A percentile compares a stretch with the other conserved stretches of the same genome.
phyloP scores from a whole-genome alignment of 805 yeast genomes.

The Candida ipomoeae region DNA sequence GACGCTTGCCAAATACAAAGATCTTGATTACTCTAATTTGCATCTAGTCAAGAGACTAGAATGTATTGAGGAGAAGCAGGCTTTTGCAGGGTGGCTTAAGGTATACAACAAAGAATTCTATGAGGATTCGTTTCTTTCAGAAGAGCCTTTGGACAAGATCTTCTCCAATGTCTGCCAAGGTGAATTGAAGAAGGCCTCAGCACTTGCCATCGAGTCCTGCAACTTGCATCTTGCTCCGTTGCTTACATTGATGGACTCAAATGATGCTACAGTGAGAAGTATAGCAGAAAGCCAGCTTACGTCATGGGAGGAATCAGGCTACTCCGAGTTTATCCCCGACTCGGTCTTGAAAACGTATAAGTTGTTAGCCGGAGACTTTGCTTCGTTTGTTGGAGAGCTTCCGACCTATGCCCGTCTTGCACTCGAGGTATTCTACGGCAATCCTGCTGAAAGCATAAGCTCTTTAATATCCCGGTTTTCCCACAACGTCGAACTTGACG shows the following conservation, averaged over 20 bases:
- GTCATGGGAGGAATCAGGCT: slow-evolving; percentile 55
- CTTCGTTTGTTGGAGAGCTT: slow-evolving; percentile 41
- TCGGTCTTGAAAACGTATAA: slow-evolving; percentile 58
- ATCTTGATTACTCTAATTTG: slow-evolving; percentile 12
- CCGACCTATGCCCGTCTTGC: slow-evolving; percentile 67
- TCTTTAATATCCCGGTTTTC: slow-evolving; percentile 4
- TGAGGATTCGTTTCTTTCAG: slow-evolving; percentile 31
- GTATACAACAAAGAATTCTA: slow-evolving; percentile 27
- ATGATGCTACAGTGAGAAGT: slow-evolving; percentile 51
- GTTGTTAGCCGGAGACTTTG: slow-evolving; percentile 52
- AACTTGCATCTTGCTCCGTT: slow-evolving; percentile 70
- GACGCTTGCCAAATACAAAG: slow-evolving; percentile 3
- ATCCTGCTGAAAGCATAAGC: slow-evolving; percentile 18
- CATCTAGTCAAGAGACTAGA: slow-evolving; percentile 17
- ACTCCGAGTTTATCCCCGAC: slow-evolving; percentile 45
- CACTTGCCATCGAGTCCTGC: slow-evolving; percentile 53
- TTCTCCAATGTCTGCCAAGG: slow-evolving; percentile 50
- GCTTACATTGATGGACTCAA: slow-evolving; percentile 67
- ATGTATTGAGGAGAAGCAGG: slow-evolving; percentile 34
- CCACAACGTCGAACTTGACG: not conserved
- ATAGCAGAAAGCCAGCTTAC: slow-evolving; percentile 60
- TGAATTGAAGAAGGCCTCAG: slow-evolving; percentile 58
- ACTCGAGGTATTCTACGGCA: slow-evolving; percentile 60
- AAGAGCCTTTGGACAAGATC: slow-evolving; percentile 35
- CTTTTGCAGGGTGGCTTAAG: slow-evolving; percentile 57